A percentile compares a stretch with the other conserved stretches of the same genome.
Evolutionary conservation across 2,329 filamentous ascomycete species (phyloP).

Genomic region (Sporothrix dimorphospora): DNA sequence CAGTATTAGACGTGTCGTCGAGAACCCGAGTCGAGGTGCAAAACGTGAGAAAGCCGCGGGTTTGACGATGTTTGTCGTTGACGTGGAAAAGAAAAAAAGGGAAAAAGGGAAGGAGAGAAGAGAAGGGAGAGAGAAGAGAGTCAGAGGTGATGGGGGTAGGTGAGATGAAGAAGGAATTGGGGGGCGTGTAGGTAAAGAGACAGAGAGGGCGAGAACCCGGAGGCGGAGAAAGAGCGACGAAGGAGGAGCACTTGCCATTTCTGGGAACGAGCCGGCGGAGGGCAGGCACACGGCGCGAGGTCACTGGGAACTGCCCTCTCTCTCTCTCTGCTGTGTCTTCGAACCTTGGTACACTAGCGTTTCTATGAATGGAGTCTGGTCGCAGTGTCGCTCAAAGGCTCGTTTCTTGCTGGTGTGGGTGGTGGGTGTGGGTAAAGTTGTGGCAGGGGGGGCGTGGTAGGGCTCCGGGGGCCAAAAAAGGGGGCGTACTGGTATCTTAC

Average conservation of each 20-base stretch:
- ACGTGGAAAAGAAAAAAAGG: neutral
- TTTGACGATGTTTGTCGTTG: neutral
- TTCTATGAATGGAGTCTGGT: slow-evolving; percentile 18
- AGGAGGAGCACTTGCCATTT: slow-evolving; percentile 11
- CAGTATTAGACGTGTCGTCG: neutral
- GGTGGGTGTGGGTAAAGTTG: slow-evolving; percentile 1
- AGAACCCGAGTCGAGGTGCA: neutral
- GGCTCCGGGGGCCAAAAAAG: slow-evolving; percentile 10
- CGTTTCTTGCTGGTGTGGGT: slow-evolving; percentile 13
- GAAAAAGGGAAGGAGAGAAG: neutral
- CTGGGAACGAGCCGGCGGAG: slow-evolving; percentile 12
- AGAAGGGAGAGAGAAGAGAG: neutral
- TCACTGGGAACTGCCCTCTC: neutral
- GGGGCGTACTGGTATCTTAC: too few relatives aligned
- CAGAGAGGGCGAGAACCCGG: neutral
- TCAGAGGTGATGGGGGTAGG: neutral
- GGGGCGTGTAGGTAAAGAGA: slow-evolving; percentile 22
- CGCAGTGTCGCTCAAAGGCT: slow-evolving; percentile 8
- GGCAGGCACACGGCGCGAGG: slow-evolving; percentile 5
- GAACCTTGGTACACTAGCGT: slow-evolving; percentile 23
- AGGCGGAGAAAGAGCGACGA: neutral
- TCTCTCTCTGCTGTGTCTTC: neutral
- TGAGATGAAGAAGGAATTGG: slow-evolving; percentile 22
- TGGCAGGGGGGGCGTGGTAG: slow-evolving; percentile 15
- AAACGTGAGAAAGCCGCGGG: neutral